Percentiles rank a stretch among this genome's conserved stretches.
These are phyloP conservation scores for Alternaria gaisen DNA, from an alignment of 2,329 filamentous ascomycete genomes.

Conservation along the genomic window DNA sequence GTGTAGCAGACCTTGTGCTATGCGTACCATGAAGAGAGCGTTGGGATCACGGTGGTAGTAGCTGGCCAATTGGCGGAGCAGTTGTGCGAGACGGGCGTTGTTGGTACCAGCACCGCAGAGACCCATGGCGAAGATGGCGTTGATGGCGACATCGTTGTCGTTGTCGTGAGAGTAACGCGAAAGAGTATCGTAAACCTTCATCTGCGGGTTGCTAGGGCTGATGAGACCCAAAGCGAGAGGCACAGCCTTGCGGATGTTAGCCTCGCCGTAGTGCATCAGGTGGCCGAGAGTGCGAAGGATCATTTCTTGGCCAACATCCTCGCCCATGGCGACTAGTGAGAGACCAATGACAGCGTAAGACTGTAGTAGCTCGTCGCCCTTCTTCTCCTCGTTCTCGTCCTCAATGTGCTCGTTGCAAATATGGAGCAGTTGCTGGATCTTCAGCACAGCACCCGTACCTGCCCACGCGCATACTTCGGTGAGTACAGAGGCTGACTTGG, in stretches of 20 bases:
- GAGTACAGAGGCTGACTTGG: constrained; percentile 91
- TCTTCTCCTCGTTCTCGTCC: constrained; percentile 87
- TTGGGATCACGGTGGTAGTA: constrained; percentile 98
- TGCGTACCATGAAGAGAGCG: constrained; percentile 98
- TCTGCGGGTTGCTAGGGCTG: constrained; percentile 97
- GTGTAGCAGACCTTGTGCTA: constrained; percentile 95
- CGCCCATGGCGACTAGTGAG: constrained; percentile 95
- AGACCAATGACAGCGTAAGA: constrained; percentile 95
- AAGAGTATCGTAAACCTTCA: constrained; percentile 99
- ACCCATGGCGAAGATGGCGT: constrained; percentile 99
- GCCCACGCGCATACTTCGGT: constrained; percentile 98
- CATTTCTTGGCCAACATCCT: constrained; percentile 99
- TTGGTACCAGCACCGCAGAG: constrained; percentile 96
- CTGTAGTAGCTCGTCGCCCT: constrained; percentile 93
- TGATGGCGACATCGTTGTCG: constrained; percentile 96
- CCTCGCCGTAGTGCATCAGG: constrained; percentile 98
- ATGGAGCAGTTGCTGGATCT: constrained; percentile 95
- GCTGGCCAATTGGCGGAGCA: constrained; percentile 91
- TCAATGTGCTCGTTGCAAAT: constrained; percentile 98
- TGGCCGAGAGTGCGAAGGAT: constrained; percentile 96
- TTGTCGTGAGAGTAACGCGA: constrained; percentile 99
- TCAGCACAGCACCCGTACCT: constrained; percentile 94
- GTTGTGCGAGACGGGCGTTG: constrained; percentile 93
- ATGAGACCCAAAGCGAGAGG: constrained; percentile 96
- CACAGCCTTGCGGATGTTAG: constrained; percentile 95